Evolutionary conservation across 768 basidiomycete species (phyloP).

Genomic region (Amanita muscaria): DNA sequence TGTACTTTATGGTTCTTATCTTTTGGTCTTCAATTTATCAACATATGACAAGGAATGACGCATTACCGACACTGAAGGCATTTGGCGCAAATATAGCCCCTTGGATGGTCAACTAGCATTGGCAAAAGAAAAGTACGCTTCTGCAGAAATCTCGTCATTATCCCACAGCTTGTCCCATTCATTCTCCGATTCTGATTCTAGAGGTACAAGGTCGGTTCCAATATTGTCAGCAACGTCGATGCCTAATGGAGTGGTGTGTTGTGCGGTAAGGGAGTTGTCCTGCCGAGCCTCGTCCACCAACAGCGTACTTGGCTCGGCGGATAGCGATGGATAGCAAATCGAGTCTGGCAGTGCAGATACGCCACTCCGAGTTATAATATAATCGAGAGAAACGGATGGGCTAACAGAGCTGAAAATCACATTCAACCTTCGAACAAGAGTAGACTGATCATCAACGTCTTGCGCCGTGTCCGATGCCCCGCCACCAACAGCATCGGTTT

Average conservation of each 20-base stretch:
- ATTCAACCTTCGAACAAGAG: conserved; percentile 61
- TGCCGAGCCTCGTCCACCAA: neutral
- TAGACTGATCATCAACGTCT: conserved; percentile 29
- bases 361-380: conserved; percentile 58
- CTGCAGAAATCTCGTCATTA: conserved; percentile 32
- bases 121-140: conserved; percentile 17
- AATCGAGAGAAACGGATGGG: conserved; percentile 58
- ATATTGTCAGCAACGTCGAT: neutral
- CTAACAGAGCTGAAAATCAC: conserved; percentile 69
- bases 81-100: no score
- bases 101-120: no score
- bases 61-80: no score
- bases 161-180: conserved; percentile 44
- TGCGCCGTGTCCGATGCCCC: neutral
- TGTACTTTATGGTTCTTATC: conserved; percentile 9
- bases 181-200: conserved; percentile 21
- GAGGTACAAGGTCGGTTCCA: neutral
- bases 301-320: no score
- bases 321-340: conserved; percentile 4
- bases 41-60: no score
- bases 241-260: neutral
- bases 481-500: conserved; percentile 1
- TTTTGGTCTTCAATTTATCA: neutral
- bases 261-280: neutral
- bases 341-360: conserved; percentile 28